Base-by-base conservation (phyloP, 2,329 filamentous ascomycete species). In the Herpomyces periplanetae region DNA sequence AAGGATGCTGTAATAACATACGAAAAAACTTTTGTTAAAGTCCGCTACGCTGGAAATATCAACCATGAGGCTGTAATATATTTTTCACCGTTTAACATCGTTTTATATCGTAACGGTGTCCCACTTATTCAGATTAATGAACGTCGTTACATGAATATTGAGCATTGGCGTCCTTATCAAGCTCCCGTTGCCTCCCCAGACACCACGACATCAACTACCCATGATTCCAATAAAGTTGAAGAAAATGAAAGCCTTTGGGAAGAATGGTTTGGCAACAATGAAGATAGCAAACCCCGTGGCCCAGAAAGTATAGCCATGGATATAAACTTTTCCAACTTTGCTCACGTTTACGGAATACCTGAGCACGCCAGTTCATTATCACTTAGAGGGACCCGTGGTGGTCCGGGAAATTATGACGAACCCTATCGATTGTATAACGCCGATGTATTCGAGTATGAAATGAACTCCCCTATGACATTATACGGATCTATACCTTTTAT, bases 401-500 rank as follows among this genome's bases (percentile, higher is more conserved):
- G 71, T 10, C 54, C 69, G 9, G 69, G 65, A 24, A 66, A 69
- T 30, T 69, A 80, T 38, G 47, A 51, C 5, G 68, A 96, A 25
- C 80, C 80, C 1, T 96, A 96, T 42, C 56, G 80, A 14, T 41
- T 96, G 37, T 88, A 88, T 44, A 96, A 96, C 37, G 53, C 68
- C 13, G 80, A 96, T 35, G 80, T 96, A 5, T 96, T 96, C 30
- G 80, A 96, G 41, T 96, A 96, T 37, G 61, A 87, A 30, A 51
- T 88, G 30, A 66, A 91, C 38, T 91, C 71, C 38, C 73, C 80
- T 1, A 96, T 96, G 80, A 91, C 80, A 1, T 49, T 96, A 2
- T 96, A 96, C 32, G 80, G 80, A n/a, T 47, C 71, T 4, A 91
- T 96, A 29, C 80, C 80, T 2, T 66, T 91, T 34, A 85, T 96